Evolutionary conservation across 2,329 filamentous ascomycete genomes (phyloP), one percentile per base, ranked within the genome.

Genomic region (Neocatenulostroma microsporum): DNA sequence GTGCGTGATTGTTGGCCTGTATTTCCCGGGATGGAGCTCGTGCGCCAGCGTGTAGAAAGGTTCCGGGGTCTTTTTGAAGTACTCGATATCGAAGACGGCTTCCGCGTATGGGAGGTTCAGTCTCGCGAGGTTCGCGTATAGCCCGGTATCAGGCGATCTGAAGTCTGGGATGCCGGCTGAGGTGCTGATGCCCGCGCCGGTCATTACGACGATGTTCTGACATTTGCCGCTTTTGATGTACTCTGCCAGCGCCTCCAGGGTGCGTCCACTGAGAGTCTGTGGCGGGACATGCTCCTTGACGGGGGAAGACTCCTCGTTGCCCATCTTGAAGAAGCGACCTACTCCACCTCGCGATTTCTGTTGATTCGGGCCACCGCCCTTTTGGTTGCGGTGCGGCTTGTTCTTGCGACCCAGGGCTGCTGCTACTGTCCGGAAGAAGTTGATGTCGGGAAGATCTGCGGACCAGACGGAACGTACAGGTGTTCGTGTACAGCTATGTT

Each of bases 21-120:
- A 95, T 52, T 82, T 82, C 13, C 88, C 89, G 0, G 91, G 91
- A 55, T 94, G 94, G 3, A 98, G 73, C 63, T 96, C 91, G 51
- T 82, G 83, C 11, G 89, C 89, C 24, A 98, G 74, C 1, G 84
- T 77, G 62, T 96, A 98, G 67, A 98, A 98, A 0, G 91, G 88
- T 21, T 79, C 70, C 0, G 91, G 91, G 47, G 94, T 82, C 28
- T 79, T 56, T 44, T 81, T 74, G 66, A 98, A 98, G 69, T 84
- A 98, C 40, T 70, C 70, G 46, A 98, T 89, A 55, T 94, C 87
- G 62, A 98, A 96, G 29, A 96, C 86, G 21, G 86, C 88, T 64
- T 96, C 87, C 15, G 89, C 82, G 53, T 89, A 81, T 0, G 88
- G 88, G 0, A 98, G 73, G 42, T 94, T 78, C 21, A 96, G 74